Base-by-base conservation (phyloP, 2,329 filamentous ascomycete species). In the Alternaria alternata region DNA sequence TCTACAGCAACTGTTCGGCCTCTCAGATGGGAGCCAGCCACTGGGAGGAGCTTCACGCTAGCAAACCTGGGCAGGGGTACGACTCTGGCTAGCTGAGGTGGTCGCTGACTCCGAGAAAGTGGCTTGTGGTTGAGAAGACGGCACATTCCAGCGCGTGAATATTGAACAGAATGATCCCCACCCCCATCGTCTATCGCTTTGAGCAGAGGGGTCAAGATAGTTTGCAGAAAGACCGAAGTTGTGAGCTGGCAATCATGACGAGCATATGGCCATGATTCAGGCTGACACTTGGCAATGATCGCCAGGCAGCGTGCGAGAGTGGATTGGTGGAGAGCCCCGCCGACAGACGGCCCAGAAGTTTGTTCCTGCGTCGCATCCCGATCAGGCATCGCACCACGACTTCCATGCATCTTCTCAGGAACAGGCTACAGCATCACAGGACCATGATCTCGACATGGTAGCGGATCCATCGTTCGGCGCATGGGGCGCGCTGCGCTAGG, bases 61-160 rank as follows among this genome's bases (percentile, higher is more conserved):
- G 57, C 51, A 34, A n/a, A 49, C 34, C 20, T 49, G 30, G 46
- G 51, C 57, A 63, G 52, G 61, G 61, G 53, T 18, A 20, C 48
- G 38, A 41, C 34, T 9, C 26, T 55, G 63, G 60, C 64, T 63
- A 66, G 64, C 66, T 67, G 64, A 68, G 53, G 44, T 39, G 41
- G 30, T 46, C 39, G 42, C 54, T 26, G 46, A 36, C 52, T 26
- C 54, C 9, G 38, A 51, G 22, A 42, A n/a, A 12, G 34, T 41
- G 42, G 56, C 43, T 42, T 24, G 9, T 30, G 51, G 22, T 36
- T 36, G 16, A 18, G 46, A 36, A 36, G 32, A 38, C 26, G 49
- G 48, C 34, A 16, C 26, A 38, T 22, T 55, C 43, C 38, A 41
- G 53, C 28, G 28, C 8, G 8, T 36, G 43, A 8, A 14, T 12